Evolutionary conservation across 345 rosid genomes (phyloP), one percentile per base, ranked within the genome.

Genomic region (Jatropha curcas): DNA sequence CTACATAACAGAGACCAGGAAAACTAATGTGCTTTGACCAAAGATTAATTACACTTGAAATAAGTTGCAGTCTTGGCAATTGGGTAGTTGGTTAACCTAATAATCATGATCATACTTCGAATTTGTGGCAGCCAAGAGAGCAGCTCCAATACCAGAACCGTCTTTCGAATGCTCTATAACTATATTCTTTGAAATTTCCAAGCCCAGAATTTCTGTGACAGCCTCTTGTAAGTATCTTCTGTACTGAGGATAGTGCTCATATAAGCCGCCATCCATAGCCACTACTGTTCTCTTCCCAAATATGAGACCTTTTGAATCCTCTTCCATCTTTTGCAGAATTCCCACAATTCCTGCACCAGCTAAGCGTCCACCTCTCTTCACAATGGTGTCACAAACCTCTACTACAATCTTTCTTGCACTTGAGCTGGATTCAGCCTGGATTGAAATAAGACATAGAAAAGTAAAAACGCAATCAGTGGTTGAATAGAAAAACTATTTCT

Each of bases 291-390:
- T 83, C 75, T 86, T 85, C 22, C 91, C 85, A 0, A 82, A 86
- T 41, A 85, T 71, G 22, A 79, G 52, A 33, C 92, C 89, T 71
- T 85, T 78, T 0, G 96, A 83, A 27, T 88, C 96, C 48, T 78
- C 81, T 72, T 86, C 98, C 81, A 90, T 83, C 87, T 92, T 93
- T 71, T 90, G 88, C 58, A 91, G 85, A 70, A 91, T 81, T 39
- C 96, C 90, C 1, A 90, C 98, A n/a, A 94, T 86, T 51, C 98
- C 96, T 6, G 96, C 97, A 46, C 97, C 96, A 0, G 97, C 96
- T 78, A 94, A 75, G 46, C 94, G 84, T 3, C 94, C 93, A 37
- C 90, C 94, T 27, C 96, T 86, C 80, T 78, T 86, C 64, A 86
- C 89, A 17, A 93, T 81, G 8, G 92, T 72, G 66, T 89, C 91